Evolutionary conservation across 805 yeast genomes (phyloP).

Genomic region (Tetrapisispora taiwanensis): DNA sequence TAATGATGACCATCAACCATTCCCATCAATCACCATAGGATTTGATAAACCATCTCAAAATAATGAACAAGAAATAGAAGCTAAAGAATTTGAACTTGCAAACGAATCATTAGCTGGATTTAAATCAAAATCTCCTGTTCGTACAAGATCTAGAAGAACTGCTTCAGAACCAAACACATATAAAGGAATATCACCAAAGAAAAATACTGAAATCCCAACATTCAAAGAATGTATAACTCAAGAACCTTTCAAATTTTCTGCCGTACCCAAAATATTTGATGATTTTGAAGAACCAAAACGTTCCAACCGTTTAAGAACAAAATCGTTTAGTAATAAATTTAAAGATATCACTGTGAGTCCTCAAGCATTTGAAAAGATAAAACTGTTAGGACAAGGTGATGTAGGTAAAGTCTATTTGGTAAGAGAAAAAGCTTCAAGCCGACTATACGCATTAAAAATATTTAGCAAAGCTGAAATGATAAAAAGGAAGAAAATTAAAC

Average conservation of each 20-base stretch:
- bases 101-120: not conserved
- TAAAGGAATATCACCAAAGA: conserved; percentile 26
- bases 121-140: not conserved
- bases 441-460: conserved; percentile 87
- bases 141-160: conserved; percentile 49
- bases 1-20: conserved; percentile 8
- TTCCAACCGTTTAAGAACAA: conserved; percentile 32
- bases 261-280: conserved; percentile 1
- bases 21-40: conserved; percentile 21
- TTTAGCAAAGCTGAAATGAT: conserved; percentile 88
- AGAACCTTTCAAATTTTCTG: not conserved
- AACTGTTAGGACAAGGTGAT: conserved; percentile 92
- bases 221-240: not conserved
- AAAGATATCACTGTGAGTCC: conserved; percentile 77
- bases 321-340: conserved; percentile 55
- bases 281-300: conserved; percentile 19
- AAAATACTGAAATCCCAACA: conserved; percentile 6
- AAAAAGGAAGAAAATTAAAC: conserved; percentile 83
- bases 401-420: conserved; percentile 95
- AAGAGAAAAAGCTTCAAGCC: conserved; percentile 63
- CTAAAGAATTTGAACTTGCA: not conserved
- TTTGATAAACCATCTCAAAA: conserved; percentile 8
- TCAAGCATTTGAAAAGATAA: conserved; percentile 76
- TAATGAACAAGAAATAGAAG: not conserved
- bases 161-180: conserved; percentile 75